These are phyloP conservation scores for Tylopilus intermedius DNA, from an alignment of 768 basidiomycete species.

Conservation along the genomic window DNA sequence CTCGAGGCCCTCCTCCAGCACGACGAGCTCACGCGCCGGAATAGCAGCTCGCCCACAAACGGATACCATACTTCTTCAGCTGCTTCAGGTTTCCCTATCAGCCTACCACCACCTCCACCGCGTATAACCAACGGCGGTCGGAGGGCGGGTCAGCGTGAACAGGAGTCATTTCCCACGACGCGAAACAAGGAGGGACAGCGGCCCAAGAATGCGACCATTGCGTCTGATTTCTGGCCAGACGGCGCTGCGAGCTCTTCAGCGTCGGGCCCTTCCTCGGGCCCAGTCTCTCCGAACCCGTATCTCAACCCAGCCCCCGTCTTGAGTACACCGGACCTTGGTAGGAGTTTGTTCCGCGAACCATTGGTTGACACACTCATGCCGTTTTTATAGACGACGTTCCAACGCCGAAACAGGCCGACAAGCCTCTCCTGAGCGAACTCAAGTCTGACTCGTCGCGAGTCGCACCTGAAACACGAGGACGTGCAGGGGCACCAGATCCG, in stretches of 20 bases:
- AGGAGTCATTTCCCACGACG: conserved; percentile 10
- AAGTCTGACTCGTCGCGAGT: conserved; percentile 1
- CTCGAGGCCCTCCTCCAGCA: conserved; percentile 57
- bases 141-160: conserved; percentile 15
- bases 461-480: conserved; percentile 5
- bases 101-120: conserved; percentile 34
- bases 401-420: conserved; percentile 11
- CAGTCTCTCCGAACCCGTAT: conserved; percentile 30
- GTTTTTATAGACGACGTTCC: conserved; percentile 10
- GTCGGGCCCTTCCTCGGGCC: conserved; percentile 15
- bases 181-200: conserved; percentile 19
- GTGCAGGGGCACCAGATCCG: conserved; percentile 2
- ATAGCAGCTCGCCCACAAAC: conserved; percentile 22
- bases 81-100: conserved; percentile 17
- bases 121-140: conserved; percentile 14
- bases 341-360: neutral
- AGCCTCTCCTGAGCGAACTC: neutral
- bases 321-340: conserved; percentile 15
- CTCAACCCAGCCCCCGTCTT: conserved; percentile 34
- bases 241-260: neutral
- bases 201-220: conserved; percentile 7
- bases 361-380: neutral
- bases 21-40: conserved; percentile 45
- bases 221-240: conserved; percentile 23
- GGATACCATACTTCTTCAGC: conserved; percentile 1